Percentiles rank a stretch among this genome's conserved stretches.
These are phyloP conservation scores for Tremella mesenterica DNA, from an alignment of 768 basidiomycete genomes.

Conservation along the genomic window DNA sequence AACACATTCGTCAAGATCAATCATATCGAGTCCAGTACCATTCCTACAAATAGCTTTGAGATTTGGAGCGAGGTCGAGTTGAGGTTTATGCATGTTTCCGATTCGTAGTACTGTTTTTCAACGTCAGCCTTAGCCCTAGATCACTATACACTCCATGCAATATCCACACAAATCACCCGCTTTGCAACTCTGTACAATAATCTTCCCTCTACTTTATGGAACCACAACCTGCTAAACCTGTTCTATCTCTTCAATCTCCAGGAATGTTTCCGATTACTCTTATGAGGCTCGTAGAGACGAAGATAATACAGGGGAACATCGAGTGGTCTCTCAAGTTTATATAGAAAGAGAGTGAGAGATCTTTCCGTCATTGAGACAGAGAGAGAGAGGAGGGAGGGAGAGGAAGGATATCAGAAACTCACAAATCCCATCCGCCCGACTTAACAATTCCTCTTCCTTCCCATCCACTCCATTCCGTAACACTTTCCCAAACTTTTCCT, in stretches of 20 bases:
- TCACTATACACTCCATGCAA: too few relatives aligned
- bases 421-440: constrained; percentile 31
- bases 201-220: neutral
- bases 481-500: constrained; percentile 18
- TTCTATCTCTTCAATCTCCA: too few relatives aligned
- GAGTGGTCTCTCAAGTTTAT: neutral
- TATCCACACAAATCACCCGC: too few relatives aligned
- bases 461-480: constrained; percentile 15
- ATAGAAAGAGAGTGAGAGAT: neutral
- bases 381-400: neutral
- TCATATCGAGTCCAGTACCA: constrained; percentile 32
- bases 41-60: constrained; percentile 27
- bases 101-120: constrained; percentile 23
- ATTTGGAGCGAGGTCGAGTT: constrained; percentile 15
- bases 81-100: constrained; percentile 8
- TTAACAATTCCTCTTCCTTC: constrained; percentile 19
- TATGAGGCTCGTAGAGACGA: neutral
- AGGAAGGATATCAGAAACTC: constrained; percentile 1
- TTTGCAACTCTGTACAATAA: too few relatives aligned
- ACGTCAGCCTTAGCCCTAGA: too few relatives aligned
- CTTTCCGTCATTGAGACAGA: neutral
- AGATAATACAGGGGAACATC: neutral
- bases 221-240: too few relatives aligned
- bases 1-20: constrained; percentile 26
- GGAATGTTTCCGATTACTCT: too few relatives aligned